phyloP scores from a whole-genome alignment of 257 asterid genomes.

The Solanum clarkiae region DNA sequence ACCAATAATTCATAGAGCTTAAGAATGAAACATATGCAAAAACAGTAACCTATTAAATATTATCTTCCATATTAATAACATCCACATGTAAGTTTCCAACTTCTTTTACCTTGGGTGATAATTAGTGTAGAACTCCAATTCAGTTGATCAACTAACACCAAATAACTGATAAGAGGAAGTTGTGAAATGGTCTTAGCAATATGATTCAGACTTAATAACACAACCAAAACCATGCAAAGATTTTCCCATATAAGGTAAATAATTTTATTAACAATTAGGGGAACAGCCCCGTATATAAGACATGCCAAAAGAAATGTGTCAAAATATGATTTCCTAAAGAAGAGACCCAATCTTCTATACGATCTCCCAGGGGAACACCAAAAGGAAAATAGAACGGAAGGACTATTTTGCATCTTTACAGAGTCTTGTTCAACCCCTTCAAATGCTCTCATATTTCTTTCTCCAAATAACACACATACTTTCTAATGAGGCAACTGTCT shows the following conservation, averaged over 20 bases:
- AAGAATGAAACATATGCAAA: neutral
- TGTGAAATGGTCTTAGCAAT: neutral
- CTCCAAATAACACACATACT: neutral
- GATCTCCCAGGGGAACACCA: neutral
- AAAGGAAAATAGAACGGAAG: neutral
- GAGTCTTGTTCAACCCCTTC: neutral
- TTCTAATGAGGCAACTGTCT: neutral
- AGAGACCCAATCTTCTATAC: neutral
- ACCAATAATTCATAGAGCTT: neutral
- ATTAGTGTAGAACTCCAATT: neutral
- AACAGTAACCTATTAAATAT: neutral
- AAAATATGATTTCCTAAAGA: neutral
- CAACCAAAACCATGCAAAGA: neutral
- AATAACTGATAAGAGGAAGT: neutral
- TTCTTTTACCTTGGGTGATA: neutral
- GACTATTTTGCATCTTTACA: neutral
- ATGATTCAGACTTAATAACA: neutral
- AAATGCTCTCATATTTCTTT: neutral
- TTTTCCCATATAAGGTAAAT: neutral
- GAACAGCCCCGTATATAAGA: neutral
- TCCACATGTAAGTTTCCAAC: neutral
- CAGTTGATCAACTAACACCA: neutral
- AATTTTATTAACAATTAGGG: neutral
- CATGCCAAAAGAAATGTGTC: neutral
- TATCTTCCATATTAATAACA: neutral